A percentile compares a stretch with the other conserved stretches of the same genome.
Evolutionary conservation across 768 basidiomycete species (phyloP).

Genomic region (Panellus pusillus): DNA sequence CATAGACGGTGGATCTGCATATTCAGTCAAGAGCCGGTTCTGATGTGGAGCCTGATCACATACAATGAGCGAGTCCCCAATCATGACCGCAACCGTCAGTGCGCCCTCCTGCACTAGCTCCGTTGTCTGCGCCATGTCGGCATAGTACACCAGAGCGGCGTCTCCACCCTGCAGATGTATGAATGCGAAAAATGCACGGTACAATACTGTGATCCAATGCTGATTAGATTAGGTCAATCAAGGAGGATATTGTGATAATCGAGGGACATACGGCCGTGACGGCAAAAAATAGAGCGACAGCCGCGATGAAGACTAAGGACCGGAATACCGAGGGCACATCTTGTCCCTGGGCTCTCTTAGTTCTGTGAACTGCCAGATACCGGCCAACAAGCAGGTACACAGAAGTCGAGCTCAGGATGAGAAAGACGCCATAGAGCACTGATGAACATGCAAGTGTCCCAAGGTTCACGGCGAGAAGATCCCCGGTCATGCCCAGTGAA

Average conservation of each 20-base stretch:
- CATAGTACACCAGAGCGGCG: slow-evolving; percentile 6
- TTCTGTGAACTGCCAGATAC: slow-evolving; percentile 4
- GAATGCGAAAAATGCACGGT: slow-evolving; percentile 14
- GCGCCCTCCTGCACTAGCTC: slow-evolving; percentile 10
- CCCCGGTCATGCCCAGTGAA: too few relatives aligned
- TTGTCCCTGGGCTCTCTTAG: neutral
- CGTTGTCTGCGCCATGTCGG: slow-evolving; percentile 3
- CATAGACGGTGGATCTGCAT: slow-evolving; percentile 17
- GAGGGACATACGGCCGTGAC: slow-evolving; percentile 9
- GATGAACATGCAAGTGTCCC: slow-evolving; percentile 10
- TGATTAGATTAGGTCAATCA: neutral
- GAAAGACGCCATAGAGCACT: slow-evolving; percentile 18
- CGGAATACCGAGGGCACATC: slow-evolving; percentile 9
- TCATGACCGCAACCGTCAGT: slow-evolving; percentile 17
- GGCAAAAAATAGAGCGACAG: slow-evolving; percentile 10
- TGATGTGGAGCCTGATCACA: neutral
- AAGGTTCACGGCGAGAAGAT: slow-evolving; percentile 13
- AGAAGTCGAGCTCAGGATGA: slow-evolving; percentile 9
- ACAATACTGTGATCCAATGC: slow-evolving; percentile 18
- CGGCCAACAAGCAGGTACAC: slow-evolving; percentile 18
- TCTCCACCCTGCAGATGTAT: slow-evolving; percentile 11
- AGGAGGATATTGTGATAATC: neutral
- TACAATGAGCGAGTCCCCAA: slow-evolving; percentile 19
- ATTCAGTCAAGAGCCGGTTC: neutral
- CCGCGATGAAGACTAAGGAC: slow-evolving; percentile 14